Percentiles rank a stretch among this genome's conserved stretches.
Evolutionary conservation across 768 basidiomycete genomes (phyloP).

Genomic region (Lactarius sanguifluus): DNA sequence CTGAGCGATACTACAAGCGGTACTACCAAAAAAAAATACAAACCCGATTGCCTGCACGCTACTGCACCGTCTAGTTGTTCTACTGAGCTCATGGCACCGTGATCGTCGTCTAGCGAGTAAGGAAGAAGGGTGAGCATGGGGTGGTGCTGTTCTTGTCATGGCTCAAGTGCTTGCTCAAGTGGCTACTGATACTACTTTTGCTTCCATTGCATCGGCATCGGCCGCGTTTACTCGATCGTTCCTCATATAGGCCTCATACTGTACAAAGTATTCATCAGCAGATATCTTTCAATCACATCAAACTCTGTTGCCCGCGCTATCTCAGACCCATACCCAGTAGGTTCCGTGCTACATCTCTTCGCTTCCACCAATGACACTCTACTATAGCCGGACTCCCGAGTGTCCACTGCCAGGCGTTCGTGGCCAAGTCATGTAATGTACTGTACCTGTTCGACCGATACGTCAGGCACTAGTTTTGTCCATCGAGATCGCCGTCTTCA

Average conservation of each 20-base stretch:
- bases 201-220: no score
- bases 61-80: no score
- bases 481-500: background rate
- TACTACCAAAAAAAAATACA: no score
- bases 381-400: conserved; percentile 39
- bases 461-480: conserved; percentile 32
- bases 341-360: background rate
- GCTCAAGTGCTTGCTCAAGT: no score
- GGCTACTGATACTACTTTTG: no score
- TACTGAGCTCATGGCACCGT: no score
- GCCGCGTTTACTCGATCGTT: no score
- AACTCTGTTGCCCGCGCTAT: conserved; percentile 20
- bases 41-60: no score
- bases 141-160: background rate
- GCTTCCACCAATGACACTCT: background rate
- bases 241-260: no score
- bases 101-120: conserved; percentile 32
- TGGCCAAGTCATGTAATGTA: conserved; percentile 33
- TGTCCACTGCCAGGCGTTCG: conserved; percentile 40
- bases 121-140: background rate
- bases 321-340: conserved; percentile 24
- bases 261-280: no score
- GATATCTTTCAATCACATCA: conserved; percentile 23
- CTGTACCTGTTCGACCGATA: conserved; percentile 32
- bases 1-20: no score